Percentiles rank a stretch among this genome's conserved stretches.
Evolutionary conservation across 257 asterid species (phyloP).

Genomic region (Fraxinus cuspidata): DNA sequence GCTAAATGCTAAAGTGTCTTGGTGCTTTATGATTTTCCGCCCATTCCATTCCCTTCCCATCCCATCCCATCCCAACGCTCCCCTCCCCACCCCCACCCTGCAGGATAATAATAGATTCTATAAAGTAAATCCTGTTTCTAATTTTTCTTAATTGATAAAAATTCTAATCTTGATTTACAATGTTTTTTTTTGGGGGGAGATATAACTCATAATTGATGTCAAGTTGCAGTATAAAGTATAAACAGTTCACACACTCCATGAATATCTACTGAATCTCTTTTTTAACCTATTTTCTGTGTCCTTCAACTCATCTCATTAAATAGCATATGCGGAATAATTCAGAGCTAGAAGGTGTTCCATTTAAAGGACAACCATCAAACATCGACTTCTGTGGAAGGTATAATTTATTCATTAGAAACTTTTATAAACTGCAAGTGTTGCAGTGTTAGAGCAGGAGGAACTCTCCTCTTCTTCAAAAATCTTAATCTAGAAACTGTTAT

Average conservation of each 20-base stretch:
- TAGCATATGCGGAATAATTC: constrained; percentile 26
- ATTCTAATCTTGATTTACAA: not conserved
- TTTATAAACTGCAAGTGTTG: constrained; percentile 12
- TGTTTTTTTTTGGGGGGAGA: not conserved
- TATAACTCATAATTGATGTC: not conserved
- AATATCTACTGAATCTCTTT: constrained; percentile 8
- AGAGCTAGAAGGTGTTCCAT: constrained; percentile 25
- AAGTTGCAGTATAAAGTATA: not conserved
- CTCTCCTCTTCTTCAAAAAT: constrained; percentile 9
- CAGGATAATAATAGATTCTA: not conserved
- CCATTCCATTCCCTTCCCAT: too few relatives aligned
- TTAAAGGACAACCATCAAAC: constrained; percentile 24
- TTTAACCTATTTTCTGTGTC: constrained; percentile 19
- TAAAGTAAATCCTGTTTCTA: not conserved
- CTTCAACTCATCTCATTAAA: constrained; percentile 23
- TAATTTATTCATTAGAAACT: constrained; percentile 6
- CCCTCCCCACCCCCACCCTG: not conserved
- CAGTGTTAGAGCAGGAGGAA: not conserved
- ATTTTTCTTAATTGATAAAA: not conserved
- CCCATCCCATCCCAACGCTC: not conserved
- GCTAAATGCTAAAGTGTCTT: not conserved
- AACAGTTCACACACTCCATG: constrained; percentile 9
- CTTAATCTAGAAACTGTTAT: constrained; percentile 6
- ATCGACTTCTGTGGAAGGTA: constrained; percentile 33
- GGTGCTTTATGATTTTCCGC: not conserved